These are phyloP conservation scores for Cladosporium oxysporum DNA, from an alignment of 2,329 filamentous ascomycete species.

Conservation along the genomic window DNA sequence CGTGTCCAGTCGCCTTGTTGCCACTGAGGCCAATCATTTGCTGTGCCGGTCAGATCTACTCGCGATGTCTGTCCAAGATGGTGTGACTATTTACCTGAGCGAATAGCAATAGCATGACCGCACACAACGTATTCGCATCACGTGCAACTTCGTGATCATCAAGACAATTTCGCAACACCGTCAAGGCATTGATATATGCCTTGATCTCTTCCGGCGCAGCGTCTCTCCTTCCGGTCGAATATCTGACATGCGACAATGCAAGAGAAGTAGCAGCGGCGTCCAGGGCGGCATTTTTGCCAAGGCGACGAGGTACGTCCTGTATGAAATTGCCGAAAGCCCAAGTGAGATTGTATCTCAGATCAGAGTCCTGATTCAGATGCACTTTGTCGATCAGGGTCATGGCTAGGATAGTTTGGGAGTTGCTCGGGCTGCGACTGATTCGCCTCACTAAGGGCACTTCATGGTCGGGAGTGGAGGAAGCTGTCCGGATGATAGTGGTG, in stretches of 20 bases:
- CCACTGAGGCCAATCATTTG: conserved; percentile 5
- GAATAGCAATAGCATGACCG: conserved; percentile 21
- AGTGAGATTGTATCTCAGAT: conserved; percentile 17
- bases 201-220: background rate
- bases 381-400: conserved; percentile 14
- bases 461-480: background rate
- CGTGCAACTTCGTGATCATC: conserved; percentile 18
- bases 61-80: background rate
- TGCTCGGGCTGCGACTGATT: conserved; percentile 3
- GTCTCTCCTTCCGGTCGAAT: conserved; percentile 2
- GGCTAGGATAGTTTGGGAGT: conserved; percentile 2
- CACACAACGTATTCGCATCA: conserved; percentile 21
- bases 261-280: conserved; percentile 21
- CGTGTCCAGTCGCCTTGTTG: conserved; percentile 10
- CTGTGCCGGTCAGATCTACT: background rate
- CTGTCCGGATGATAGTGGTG: background rate
- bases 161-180: conserved; percentile 8
- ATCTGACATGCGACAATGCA: conserved; percentile 13
- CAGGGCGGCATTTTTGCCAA: conserved; percentile 21
- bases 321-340: conserved; percentile 20
- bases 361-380: background rate
- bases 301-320: conserved; percentile 14
- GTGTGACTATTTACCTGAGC: conserved; percentile 18
- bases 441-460: background rate
- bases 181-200: conserved; percentile 19